Percentiles rank a stretch among this genome's conserved stretches.
Evolutionary conservation across 1,284 basidiomycete genomes (phyloP).

Genomic region (Boletus sp.): DNA sequence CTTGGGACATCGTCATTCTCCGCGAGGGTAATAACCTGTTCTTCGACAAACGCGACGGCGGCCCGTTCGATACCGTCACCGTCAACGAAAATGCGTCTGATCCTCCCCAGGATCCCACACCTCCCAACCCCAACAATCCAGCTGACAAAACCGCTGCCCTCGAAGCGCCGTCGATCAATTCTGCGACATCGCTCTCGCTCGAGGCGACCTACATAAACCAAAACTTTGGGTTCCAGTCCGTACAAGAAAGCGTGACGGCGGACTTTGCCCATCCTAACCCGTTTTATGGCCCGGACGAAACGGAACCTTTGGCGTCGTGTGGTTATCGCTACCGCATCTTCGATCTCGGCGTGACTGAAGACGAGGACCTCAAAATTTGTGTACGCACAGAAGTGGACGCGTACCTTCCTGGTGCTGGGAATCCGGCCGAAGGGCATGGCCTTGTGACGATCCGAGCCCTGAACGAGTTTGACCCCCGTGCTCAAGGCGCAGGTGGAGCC

Average conservation of each 20-base stretch:
- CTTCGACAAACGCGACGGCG: slow-evolving; percentile 98
- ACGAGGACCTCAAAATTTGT: slow-evolving; percentile 88
- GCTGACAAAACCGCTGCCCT: slow-evolving; percentile 58
- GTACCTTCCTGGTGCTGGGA: slow-evolving; percentile 65
- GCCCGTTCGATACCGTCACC: slow-evolving; percentile 94
- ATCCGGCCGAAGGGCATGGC: slow-evolving; percentile 69
- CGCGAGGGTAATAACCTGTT: slow-evolving; percentile 92
- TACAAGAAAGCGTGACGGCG: slow-evolving; percentile 67
- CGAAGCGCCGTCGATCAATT: slow-evolving; percentile 82
- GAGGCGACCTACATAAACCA: slow-evolving; percentile 99
- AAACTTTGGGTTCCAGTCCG: slow-evolving; percentile 97
- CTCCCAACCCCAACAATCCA: slow-evolving; percentile 74
- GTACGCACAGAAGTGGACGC: slow-evolving; percentile 97
- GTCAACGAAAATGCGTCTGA: slow-evolving; percentile 99
- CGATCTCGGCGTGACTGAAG: slow-evolving; percentile 86
- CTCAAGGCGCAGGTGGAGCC: slow-evolving; percentile 87
- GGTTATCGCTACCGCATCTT: slow-evolving; percentile 97
- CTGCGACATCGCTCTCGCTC: slow-evolving; percentile 88
- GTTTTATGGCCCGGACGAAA: slow-evolving; percentile 94
- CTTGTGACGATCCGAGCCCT: slow-evolving; percentile 91
- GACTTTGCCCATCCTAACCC: slow-evolving; percentile 87
- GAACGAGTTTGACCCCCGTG: slow-evolving; percentile 95
- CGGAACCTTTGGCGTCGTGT: slow-evolving; percentile 91
- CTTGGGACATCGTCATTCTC: slow-evolving; percentile 97
- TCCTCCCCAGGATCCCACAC: slow-evolving; percentile 83